Evolutionary conservation across 225 moss, liverwort and hornwort species (phyloP).

Genomic region (Sphagnum contortum): DNA sequence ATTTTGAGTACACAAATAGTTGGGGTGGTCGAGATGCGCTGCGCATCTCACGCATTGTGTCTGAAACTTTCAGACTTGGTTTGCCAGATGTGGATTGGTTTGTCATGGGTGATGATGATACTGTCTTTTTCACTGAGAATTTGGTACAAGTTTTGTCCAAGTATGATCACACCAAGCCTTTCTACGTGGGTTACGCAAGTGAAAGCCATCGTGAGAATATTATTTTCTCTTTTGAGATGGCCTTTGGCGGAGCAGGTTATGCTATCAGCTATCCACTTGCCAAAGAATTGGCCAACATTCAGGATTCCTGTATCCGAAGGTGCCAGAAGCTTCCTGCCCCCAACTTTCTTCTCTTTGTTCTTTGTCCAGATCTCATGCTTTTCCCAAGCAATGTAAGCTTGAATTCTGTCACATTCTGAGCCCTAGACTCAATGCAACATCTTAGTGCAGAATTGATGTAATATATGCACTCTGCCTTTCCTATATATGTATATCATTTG

Average conservation of each 20-base stretch:
- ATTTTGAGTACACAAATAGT: slow-evolving; percentile 43
- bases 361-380: not conserved
- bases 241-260: slow-evolving; percentile 46
- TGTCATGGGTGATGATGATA: slow-evolving; percentile 46
- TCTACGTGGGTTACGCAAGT: slow-evolving; percentile 42
- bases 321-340: not conserved
- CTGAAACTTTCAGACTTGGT: slow-evolving; percentile 20
- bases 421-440: not conserved
- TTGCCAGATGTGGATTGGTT: slow-evolving; percentile 43
- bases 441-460: not conserved
- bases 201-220: slow-evolving; percentile 49
- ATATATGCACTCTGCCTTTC: too few relatives aligned
- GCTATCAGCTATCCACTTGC: slow-evolving; percentile 40
- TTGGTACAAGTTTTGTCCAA: slow-evolving; percentile 40
- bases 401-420: too few relatives aligned
- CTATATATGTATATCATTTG: not conserved
- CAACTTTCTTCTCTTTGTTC: not conserved
- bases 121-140: slow-evolving; percentile 35
- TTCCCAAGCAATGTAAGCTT: not conserved
- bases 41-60: slow-evolving; percentile 36
- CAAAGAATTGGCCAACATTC: slow-evolving; percentile 27
- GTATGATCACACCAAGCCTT: slow-evolving; percentile 33
- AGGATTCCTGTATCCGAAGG: slow-evolving; percentile 39
- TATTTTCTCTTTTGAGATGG: slow-evolving; percentile 43
- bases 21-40: slow-evolving; percentile 43